phyloP scores from a whole-genome alignment of 208 protist species.

The Leishmania braziliensis region DNA sequence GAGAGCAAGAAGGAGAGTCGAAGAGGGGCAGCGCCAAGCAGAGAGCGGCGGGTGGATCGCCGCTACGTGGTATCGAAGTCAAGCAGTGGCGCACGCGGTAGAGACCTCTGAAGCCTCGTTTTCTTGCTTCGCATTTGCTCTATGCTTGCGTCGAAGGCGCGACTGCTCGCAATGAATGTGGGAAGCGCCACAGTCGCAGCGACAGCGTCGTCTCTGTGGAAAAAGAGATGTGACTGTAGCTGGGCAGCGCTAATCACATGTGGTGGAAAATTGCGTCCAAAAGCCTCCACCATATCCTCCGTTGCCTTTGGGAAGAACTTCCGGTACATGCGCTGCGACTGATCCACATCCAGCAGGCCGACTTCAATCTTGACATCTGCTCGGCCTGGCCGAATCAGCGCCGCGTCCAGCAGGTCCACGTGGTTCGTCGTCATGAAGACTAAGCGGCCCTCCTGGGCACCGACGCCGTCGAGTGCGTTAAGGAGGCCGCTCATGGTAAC shows the following conservation, averaged over 20 bases:
- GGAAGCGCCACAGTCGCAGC: constrained; percentile 46
- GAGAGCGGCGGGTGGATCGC: too few relatives aligned
- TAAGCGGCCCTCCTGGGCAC: constrained; percentile 92
- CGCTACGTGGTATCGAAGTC: constrained; percentile 12
- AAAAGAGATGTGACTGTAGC: constrained; percentile 95
- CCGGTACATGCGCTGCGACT: constrained; percentile 81
- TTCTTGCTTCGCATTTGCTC: constrained; percentile 47
- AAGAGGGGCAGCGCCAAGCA: not conserved
- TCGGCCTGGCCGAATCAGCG: constrained; percentile 94
- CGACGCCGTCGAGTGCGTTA: constrained; percentile 97
- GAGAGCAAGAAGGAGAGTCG: not conserved
- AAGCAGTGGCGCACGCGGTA: constrained; percentile 37
- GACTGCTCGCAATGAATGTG: constrained; percentile 43
- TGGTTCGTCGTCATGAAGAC: constrained; percentile 99
- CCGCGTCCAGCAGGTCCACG: constrained; percentile 92
- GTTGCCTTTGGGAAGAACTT: constrained; percentile 83
- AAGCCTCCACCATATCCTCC: constrained; percentile 32
- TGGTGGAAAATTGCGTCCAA: constrained; percentile 44
- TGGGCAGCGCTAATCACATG: constrained; percentile 82
- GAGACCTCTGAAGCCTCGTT: constrained; percentile 33
- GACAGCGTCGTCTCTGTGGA: constrained; percentile 77
- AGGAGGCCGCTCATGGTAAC: constrained; percentile 95
- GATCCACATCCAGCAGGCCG: constrained; percentile 59
- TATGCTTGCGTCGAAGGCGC: constrained; percentile 60
- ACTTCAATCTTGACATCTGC: constrained; percentile 94